These are phyloP conservation scores for Syzygium aromaticum DNA, from an alignment of 345 rosid species.

Conservation along the genomic window DNA sequence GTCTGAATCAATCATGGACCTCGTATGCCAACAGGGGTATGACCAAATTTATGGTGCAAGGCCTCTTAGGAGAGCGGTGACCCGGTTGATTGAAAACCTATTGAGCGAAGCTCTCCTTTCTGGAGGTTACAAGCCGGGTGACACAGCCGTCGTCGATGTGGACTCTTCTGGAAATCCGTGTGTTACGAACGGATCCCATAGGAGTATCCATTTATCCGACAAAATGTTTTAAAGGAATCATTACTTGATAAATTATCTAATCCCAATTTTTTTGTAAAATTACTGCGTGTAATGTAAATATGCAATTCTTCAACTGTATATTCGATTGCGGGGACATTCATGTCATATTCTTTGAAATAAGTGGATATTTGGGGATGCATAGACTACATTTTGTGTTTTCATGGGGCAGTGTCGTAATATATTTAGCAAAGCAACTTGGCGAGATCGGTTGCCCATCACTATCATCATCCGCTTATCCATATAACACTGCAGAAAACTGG, in stretches of 20 bases:
- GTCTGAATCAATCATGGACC: slow-evolving; percentile 65
- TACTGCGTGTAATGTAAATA: not conserved
- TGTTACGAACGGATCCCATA: slow-evolving; percentile 38
- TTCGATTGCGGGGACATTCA: not conserved
- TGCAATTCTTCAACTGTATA: slow-evolving; percentile 1
- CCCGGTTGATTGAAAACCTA: slow-evolving; percentile 69
- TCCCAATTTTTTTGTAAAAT: not conserved
- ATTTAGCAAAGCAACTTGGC: not conserved
- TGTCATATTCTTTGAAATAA: not conserved
- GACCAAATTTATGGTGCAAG: slow-evolving; percentile 74
- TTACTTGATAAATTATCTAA: not conserved
- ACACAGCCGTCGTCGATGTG: slow-evolving; percentile 61
- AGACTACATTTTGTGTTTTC: not conserved
- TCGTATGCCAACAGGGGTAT: slow-evolving; percentile 76
- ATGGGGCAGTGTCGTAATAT: not conserved
- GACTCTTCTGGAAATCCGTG: slow-evolving; percentile 76
- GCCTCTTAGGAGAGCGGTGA: slow-evolving; percentile 79
- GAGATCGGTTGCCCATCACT: not conserved
- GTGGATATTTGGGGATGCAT: not conserved
- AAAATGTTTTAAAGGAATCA: slow-evolving; percentile 13
- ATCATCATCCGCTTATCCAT: not conserved
- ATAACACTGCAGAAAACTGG: not conserved
- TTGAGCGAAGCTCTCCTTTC: slow-evolving; percentile 79
- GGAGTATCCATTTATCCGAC: slow-evolving; percentile 46
- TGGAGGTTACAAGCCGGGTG: slow-evolving; percentile 67